Evolutionary conservation across 441 rosid species (phyloP), one percentile per base, ranked within the genome.

Genomic region (Pelargonium australe): DNA sequence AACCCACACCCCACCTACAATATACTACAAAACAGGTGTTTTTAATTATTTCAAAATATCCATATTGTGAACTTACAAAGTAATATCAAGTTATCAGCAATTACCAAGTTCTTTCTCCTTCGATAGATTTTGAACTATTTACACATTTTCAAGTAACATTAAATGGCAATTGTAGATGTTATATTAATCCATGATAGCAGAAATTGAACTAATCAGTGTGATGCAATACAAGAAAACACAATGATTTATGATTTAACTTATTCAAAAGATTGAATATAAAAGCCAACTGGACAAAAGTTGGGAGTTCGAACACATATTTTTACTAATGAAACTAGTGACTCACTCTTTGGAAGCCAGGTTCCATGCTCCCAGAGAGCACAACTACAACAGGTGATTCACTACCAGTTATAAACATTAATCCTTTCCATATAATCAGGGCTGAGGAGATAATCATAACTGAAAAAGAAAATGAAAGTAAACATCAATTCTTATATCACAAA

Each of bases 341-440:
- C 23, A 89, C 95, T 72, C 96, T 81, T 70, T 87, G 69, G 78
- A 94, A 94, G 68, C 88, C 99, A 70, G 96, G 99, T 76, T 94
- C 99, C 96, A 91, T 91, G 64, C 97, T 91, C 68, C 67, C 92
- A 16, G 97, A 80, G 64, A 94, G 92, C 70, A 89, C 90, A 74
- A 89, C 96, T 28, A 91, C 99, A 0, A 88, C 84, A 17, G 97
- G 95, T 0, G 96, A 91, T 81, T 89, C 92, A 65, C 85, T 84
- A 4, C 97, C 95, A 7, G 95, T 86, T 8, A 89, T 64, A 73
- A 83, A 85, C 83, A 88, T 83, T 83, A 94, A 75, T 3, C 79
- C 85, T 78, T 89, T 91, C 97, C 99, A 91, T 73, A 91, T 75
- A n/a, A 91, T 87, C 75, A 94, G 73, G 1, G 91, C 95, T 43